Evolutionary conservation across 257 asterid genomes (phyloP).

Genomic region (Echium plantagineum): DNA sequence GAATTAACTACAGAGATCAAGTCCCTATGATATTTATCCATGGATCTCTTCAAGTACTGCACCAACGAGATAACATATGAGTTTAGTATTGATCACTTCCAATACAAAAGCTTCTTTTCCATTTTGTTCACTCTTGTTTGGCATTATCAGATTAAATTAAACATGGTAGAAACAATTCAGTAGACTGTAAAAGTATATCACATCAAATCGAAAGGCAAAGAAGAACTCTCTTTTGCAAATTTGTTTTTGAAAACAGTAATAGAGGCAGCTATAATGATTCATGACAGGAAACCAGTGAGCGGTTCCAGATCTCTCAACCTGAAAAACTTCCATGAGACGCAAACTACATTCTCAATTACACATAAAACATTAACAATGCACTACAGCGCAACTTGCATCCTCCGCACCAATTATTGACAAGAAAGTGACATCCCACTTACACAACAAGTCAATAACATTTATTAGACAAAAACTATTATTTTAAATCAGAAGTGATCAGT

Average conservation of each 20-base stretch:
- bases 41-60: conserved; percentile 41
- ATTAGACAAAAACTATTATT: too few relatives aligned
- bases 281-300: too few relatives aligned
- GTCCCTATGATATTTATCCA: conserved; percentile 46
- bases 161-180: neutral
- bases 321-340: neutral
- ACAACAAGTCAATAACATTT: too few relatives aligned
- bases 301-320: neutral
- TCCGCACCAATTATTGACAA: too few relatives aligned
- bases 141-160: neutral
- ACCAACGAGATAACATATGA: neutral
- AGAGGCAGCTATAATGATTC: neutral
- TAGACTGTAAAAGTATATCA: neutral
- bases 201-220: neutral
- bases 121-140: neutral
- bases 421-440: too few relatives aligned
- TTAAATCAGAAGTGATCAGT: too few relatives aligned
- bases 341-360: too few relatives aligned
- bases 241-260: too few relatives aligned
- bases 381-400: too few relatives aligned
- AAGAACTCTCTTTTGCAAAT: neutral
- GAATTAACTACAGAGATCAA: conserved; percentile 42
- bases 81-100: neutral
- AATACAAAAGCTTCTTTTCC: neutral
- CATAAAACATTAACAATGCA: too few relatives aligned